These are phyloP conservation scores for Graphilbum fragrans DNA, from an alignment of 2,329 filamentous ascomycete genomes.

Conservation along the genomic window DNA sequence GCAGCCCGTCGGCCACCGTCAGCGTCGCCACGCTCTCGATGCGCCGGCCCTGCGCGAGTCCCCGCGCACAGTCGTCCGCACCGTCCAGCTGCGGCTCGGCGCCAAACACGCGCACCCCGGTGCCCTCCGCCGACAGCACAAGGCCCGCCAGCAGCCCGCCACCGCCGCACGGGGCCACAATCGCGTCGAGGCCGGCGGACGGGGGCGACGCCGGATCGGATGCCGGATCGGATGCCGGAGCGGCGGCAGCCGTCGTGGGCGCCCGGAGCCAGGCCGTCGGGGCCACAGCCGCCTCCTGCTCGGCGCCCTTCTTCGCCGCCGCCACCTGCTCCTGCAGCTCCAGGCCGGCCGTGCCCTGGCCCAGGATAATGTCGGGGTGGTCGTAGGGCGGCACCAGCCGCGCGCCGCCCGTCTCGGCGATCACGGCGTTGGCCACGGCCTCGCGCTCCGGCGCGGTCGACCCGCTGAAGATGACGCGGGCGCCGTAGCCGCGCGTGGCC, in stretches of 20 bases:
- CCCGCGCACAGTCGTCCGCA: slow-evolving; percentile 69
- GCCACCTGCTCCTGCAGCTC: slow-evolving; percentile 68
- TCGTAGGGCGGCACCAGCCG: slow-evolving; percentile 83
- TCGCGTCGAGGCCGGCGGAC: slow-evolving; percentile 42
- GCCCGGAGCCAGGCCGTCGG: slow-evolving; percentile 6
- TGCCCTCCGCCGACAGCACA: slow-evolving; percentile 62
- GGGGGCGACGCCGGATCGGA: not conserved
- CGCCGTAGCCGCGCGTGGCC: slow-evolving; percentile 67
- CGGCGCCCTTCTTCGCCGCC: slow-evolving; percentile 13
- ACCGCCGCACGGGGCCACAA: slow-evolving; percentile 77
- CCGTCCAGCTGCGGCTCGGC: slow-evolving; percentile 76
- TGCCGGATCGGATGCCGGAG: no score
- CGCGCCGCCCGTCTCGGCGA: slow-evolving; percentile 60
- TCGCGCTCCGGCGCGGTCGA: slow-evolving; percentile 67
- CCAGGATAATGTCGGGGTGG: slow-evolving; percentile 81
- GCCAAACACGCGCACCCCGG: slow-evolving; percentile 67
- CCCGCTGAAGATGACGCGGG: slow-evolving; percentile 69
- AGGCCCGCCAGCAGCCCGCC: slow-evolving; percentile 80
- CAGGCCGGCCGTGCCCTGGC: slow-evolving; percentile 80
- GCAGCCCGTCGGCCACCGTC: slow-evolving; percentile 80
- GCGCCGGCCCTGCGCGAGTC: slow-evolving; percentile 50
- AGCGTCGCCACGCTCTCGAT: slow-evolving; percentile 59
- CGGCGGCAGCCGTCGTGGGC: not conserved
- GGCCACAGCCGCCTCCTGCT: not conserved
- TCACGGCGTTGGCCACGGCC: slow-evolving; percentile 57